Conservation (phyloP, 176 grass and related monocot species). For the Rhynchospora pubera region DNA sequence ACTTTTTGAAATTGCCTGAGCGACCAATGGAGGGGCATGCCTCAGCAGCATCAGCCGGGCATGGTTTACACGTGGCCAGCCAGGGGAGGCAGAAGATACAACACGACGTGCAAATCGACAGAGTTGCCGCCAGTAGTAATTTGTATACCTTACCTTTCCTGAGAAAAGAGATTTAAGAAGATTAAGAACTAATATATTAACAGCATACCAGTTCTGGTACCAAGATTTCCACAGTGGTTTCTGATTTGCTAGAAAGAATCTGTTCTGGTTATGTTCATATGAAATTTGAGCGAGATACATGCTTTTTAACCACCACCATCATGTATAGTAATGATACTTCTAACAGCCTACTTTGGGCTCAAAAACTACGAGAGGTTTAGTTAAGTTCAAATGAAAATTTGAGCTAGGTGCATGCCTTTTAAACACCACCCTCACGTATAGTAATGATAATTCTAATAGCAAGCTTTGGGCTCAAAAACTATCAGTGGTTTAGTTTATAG, state of each 20-base stretch:
- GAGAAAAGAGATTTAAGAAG: slow-evolving; percentile 24
- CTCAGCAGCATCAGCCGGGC: slow-evolving; percentile 50
- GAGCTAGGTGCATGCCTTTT: background rate
- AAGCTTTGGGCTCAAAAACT: background rate
- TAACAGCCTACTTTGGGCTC: too few relatives aligned
- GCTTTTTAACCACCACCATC: too few relatives aligned
- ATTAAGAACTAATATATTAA: background rate
- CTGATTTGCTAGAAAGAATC: too few relatives aligned
- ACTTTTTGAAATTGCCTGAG: slow-evolving; percentile 96
- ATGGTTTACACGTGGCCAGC: slow-evolving; percentile 73
- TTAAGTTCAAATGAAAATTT: background rate
- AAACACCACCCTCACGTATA: background rate
- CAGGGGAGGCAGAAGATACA: slow-evolving; percentile 85
- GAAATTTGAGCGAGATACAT: too few relatives aligned
- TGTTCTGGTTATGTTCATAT: too few relatives aligned
- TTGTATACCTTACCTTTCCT: slow-evolving; percentile 72
- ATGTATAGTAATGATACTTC: too few relatives aligned
- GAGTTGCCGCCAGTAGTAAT: slow-evolving; percentile 60
- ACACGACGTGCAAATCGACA: slow-evolving; percentile 69
- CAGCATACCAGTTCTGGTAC: background rate
- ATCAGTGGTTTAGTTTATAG: background rate
- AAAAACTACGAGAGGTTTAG: too few relatives aligned
- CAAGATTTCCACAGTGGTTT: background rate
- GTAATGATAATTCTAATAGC: background rate
- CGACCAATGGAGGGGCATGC: slow-evolving; percentile 86